A percentile compares a stretch with the other conserved stretches of the same genome.
phyloP scores from a whole-genome alignment of 345 rosid genomes.

The Populus simonii region DNA sequence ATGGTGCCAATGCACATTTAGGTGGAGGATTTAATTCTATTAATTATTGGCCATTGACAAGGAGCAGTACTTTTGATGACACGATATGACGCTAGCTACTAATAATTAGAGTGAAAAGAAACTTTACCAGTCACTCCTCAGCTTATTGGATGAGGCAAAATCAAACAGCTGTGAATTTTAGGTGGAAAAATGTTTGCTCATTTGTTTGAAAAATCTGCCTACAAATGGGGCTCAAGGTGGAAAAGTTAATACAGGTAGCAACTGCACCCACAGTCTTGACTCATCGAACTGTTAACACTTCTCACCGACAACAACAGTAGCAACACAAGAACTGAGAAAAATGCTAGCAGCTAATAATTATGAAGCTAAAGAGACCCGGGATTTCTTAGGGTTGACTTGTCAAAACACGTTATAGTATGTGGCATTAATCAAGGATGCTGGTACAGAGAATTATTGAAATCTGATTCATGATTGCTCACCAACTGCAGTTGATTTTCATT shows the following conservation, averaged over 20 bases:
- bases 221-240: not conserved
- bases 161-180: not conserved
- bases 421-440: not conserved
- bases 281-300: not conserved
- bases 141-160: not conserved
- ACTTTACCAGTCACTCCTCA: not conserved
- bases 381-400: not conserved
- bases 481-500: not conserved
- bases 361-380: not conserved
- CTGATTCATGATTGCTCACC: not conserved
- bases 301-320: not conserved
- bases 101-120: not conserved
- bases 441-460: not conserved
- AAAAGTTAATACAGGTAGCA: not conserved
- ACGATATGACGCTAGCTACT: not conserved
- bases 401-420: not conserved
- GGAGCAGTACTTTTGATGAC: not conserved
- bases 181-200: not conserved
- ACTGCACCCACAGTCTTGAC: too few relatives aligned
- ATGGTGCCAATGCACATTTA: not conserved
- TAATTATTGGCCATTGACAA: not conserved
- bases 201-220: not conserved
- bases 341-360: not conserved
- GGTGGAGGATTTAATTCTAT: too few relatives aligned
- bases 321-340: not conserved